Percentiles rank a stretch among this genome's conserved stretches.
phyloP scores from a whole-genome alignment of 352 stramenopile species.

The Globisporangium nunn region DNA sequence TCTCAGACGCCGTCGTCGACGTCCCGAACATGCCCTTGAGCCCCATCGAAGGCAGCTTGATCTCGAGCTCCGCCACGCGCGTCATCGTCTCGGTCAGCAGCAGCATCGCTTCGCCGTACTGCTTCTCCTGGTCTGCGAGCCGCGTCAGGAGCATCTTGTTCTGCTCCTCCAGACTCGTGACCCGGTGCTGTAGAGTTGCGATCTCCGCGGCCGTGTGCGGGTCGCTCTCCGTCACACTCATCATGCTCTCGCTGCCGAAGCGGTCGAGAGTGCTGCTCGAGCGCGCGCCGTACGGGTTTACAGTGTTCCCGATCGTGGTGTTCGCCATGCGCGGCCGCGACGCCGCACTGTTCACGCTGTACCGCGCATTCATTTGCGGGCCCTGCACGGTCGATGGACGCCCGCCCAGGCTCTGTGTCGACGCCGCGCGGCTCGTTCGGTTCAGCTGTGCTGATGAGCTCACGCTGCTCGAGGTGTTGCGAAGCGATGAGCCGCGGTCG shows the following conservation, averaged over 20 bases:
- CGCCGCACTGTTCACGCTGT: slow-evolving; percentile 27
- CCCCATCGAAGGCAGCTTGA: slow-evolving; percentile 43
- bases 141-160: slow-evolving; percentile 70
- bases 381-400: slow-evolving; percentile 35
- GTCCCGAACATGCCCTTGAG: slow-evolving; percentile 37
- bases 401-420: slow-evolving; percentile 38
- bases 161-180: slow-evolving; percentile 56
- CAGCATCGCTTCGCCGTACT: slow-evolving; percentile 84
- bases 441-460: slow-evolving; percentile 6
- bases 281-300: slow-evolving; percentile 9
- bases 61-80: slow-evolving; percentile 77
- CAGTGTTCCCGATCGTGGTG: not conserved
- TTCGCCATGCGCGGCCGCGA: slow-evolving; percentile 15
- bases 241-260: slow-evolving; percentile 42
- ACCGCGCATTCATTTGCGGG: slow-evolving; percentile 43
- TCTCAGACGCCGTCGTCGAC: slow-evolving; percentile 40
- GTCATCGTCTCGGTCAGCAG: slow-evolving; percentile 83
- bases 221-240: slow-evolving; percentile 51
- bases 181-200: slow-evolving; percentile 37
- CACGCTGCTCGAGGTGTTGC: slow-evolving; percentile 10
- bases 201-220: slow-evolving; percentile 34
- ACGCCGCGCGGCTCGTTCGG: slow-evolving; percentile 32
- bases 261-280: slow-evolving; percentile 29
- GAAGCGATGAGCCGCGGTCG: slow-evolving; percentile 10
- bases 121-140: slow-evolving; percentile 69